Conservation (phyloP, 2,329 filamentous ascomycete species). For the Plectosphaerella cucumerina region DNA sequence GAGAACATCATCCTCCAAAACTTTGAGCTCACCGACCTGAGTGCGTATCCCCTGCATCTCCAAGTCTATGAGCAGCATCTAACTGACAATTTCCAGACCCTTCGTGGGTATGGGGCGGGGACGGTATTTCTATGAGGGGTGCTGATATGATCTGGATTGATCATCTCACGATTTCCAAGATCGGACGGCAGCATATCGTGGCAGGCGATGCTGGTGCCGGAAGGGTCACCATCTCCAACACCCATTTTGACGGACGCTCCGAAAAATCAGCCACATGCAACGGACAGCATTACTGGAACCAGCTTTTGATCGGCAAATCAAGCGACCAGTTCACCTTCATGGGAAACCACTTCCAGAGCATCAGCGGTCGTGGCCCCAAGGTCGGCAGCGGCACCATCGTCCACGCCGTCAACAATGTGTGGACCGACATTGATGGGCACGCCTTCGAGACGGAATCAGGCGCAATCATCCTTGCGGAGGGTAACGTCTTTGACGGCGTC, state of each 20-base stretch:
- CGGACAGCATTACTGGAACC: constrained; percentile 58
- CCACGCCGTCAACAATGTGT: constrained; percentile 62
- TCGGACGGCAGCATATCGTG: constrained; percentile 57
- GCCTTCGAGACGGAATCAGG: constrained; percentile 49
- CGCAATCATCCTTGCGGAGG: constrained; percentile 44
- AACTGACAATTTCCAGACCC: not conserved
- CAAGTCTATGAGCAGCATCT: not conserved
- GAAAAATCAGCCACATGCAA: constrained; percentile 50
- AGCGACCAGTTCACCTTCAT: constrained; percentile 54
- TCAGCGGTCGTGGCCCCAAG: constrained; percentile 53
- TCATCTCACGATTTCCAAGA: constrained; percentile 52
- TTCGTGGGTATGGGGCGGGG: constrained; percentile 8
- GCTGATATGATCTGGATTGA: constrained; percentile 37
- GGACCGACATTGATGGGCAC: constrained; percentile 48
- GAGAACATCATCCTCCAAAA: constrained; percentile 11
- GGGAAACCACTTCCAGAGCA: constrained; percentile 57
- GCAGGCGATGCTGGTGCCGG: constrained; percentile 48
- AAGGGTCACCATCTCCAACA: constrained; percentile 56
- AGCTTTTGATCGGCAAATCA: constrained; percentile 50
- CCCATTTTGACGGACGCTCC: constrained; percentile 49
- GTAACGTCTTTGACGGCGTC: constrained; percentile 55
- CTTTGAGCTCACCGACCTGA: constrained; percentile 7
- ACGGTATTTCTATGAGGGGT: constrained; percentile 7
- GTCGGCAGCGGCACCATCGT: constrained; percentile 50
- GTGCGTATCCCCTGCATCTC: constrained; percentile 8